Base-by-base conservation (phyloP, 345 rosid genomes). In the Melaleuca quinquenervia region DNA sequence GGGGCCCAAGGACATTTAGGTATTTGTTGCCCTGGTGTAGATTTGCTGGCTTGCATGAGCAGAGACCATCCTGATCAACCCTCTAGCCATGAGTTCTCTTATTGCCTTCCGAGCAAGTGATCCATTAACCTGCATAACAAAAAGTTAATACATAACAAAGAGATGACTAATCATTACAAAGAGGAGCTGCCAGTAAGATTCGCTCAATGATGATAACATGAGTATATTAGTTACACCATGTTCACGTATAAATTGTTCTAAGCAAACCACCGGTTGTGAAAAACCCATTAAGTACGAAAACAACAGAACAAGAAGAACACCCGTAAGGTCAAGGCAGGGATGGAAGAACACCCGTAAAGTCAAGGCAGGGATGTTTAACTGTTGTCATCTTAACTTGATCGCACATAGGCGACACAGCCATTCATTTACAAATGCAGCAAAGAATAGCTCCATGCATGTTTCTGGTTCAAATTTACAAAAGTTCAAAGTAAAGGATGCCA, bases 31-130 rank as follows among this genome's bases (percentile, higher is more conserved):
- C 88, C 98, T 92, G 53, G 96, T 94, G 91, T 94, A 94, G 62
- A 96, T 96, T 92, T 95, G 95, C 90, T 95, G 97, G 93, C 96
- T 93, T 18, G 97, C 84, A 88, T 95, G 96, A 70, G 96, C 88
- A 82, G 97, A 93, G 8, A 95, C 92, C 98, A 93, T 92, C 91
- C 95, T 88, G 90, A 94, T 93, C 56, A 87, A 87, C 41, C 96
- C 98, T 87, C 93, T 93, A 15, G 95, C 96, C 98, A 95, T 95
- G 91, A 95, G 84, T 18, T 96, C 97, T 89, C 88, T 93, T 27
- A 95, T 96, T 50, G 98, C 97, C 88, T 82, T 90, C 87, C 95
- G 88, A 13, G 98, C 98, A 83, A 95, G 92, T 1, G 97, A 96
- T 64, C 96, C 98, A 45, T 87, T 96, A 53, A 96, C 86, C 98